A percentile compares a stretch with the other conserved stretches of the same genome.
phyloP scores from a whole-genome alignment of 441 rosid genomes.

The Heliophila coronopifolia region DNA sequence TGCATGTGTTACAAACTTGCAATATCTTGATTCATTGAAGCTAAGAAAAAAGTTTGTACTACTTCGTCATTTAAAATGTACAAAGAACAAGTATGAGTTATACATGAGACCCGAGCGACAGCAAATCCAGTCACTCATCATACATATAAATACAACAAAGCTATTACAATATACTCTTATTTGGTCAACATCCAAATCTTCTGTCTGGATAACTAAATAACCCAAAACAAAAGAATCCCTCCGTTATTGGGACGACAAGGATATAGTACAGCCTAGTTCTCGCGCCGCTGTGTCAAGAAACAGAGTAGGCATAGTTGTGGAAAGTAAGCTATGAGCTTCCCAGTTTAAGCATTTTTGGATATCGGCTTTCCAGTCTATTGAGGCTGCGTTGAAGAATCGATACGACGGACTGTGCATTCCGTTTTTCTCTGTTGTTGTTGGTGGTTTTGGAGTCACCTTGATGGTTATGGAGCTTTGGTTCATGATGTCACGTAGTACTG shows the following conservation, averaged over 20 bases:
- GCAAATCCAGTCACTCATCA: constrained; percentile 21
- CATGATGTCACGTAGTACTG: constrained; percentile 76
- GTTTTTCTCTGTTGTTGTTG: constrained; percentile 36
- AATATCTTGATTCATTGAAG: too few relatives aligned
- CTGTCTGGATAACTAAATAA: constrained; percentile 15
- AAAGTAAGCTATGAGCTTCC: constrained; percentile 87
- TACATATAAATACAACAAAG: constrained; percentile 18
- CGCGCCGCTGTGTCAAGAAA: constrained; percentile 69
- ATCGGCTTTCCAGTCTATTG: constrained; percentile 74
- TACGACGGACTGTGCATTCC: constrained; percentile 48
- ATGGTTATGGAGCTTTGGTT: constrained; percentile 40
- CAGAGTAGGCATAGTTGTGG: constrained; percentile 57
- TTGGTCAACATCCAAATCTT: constrained; percentile 22
- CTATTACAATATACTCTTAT: constrained; percentile 7
- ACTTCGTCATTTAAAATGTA: constrained; percentile 18
- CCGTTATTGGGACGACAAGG: constrained; percentile 29
- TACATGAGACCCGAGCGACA: constrained; percentile 12
- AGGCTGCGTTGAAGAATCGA: constrained; percentile 43
- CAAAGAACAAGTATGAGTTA: constrained; percentile 13
- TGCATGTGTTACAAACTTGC: neutral
- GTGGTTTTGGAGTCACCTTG: constrained; percentile 36
- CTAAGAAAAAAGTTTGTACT: neutral
- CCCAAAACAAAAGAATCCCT: constrained; percentile 20
- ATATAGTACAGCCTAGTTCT: constrained; percentile 73
- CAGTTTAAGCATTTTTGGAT: constrained; percentile 77